Evolutionary conservation across 495 filamentous ascomycete species (phyloP), one percentile per base, ranked within the genome.

Genomic region (Oidiodendron maius): DNA sequence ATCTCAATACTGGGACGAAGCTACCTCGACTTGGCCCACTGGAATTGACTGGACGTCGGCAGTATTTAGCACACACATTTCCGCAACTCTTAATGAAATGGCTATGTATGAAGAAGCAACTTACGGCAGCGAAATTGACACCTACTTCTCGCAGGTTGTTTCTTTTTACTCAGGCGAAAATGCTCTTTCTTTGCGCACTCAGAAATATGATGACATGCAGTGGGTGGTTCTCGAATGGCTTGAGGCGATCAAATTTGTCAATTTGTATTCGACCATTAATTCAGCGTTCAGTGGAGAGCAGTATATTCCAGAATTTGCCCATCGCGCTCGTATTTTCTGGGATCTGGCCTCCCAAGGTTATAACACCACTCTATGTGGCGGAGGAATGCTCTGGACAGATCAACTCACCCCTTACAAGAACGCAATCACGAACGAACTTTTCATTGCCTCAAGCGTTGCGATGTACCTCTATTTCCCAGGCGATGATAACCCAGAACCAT

Each of bases 191-290:
- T 69, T 96, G 26, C 75, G 87, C 18, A 77, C 72, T 24, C 77
- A 96, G 58, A 91, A 90, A 1, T 95, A 82, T 59, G 91, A 96
- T 60, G 91, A 96, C 59, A 96, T 96, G 73, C 77, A 94, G 15
- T 96, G 91, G 91, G 89, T 96, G 11, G 89, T 94, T 1, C 71
- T 96, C 35, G 85, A 82, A 46, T 96, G 91, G 91, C 72, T 96
- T 49, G 86, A 91, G 61, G 75, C 74, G 30, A 79, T 87, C 58
- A 79, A 86, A 55, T 86, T 91, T 58, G 75, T 89, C 40, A 62
- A 79, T 30, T 54, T 76, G 35, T 82, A 88, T 52, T 60, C 43
- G 48, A 42, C 17, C 10, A 17, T 57, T 43, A 20, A 43, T 17
- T 49, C 23, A 17, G 17, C 15, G 11, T 18, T 17, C 16, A n/a